These are phyloP conservation scores for Trichoderma asperellum DNA, from an alignment of 2,329 filamentous ascomycete genomes.

Conservation along the genomic window DNA sequence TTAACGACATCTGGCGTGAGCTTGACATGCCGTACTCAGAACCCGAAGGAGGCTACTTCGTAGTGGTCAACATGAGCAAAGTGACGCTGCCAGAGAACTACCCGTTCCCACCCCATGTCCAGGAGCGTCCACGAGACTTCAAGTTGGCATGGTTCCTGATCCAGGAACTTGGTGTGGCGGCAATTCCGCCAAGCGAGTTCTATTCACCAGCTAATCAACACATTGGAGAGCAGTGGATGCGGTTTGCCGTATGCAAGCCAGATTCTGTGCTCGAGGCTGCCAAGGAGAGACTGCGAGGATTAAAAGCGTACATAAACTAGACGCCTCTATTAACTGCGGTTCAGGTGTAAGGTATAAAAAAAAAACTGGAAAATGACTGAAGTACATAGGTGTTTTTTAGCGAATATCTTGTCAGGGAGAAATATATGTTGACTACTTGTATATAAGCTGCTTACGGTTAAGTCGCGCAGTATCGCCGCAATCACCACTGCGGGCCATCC, in stretches of 20 bases:
- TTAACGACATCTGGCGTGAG: conserved; percentile 19
- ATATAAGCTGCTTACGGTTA: background rate
- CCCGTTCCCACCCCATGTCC: background rate
- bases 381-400: background rate
- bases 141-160: conserved; percentile 19
- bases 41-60: conserved; percentile 12
- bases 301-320: conserved; percentile 14
- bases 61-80: conserved; percentile 20
- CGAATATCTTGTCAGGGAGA: background rate
- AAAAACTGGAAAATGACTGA: background rate
- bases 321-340: background rate
- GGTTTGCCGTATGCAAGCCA: conserved; percentile 17
- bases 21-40: conserved; percentile 15
- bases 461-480: background rate
- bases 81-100: conserved; percentile 6
- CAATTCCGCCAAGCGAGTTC: conserved; percentile 8
- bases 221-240: conserved; percentile 19
- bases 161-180: conserved; percentile 14
- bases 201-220: conserved; percentile 14
- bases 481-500: background rate
- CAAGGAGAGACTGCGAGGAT: conserved; percentile 12
- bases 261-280: conserved; percentile 7
- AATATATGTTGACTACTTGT: background rate
- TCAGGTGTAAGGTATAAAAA: background rate
- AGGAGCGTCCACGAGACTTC: conserved; percentile 6